Evolutionary conservation across 306 rosid genomes (phyloP), one percentile per base, ranked within the genome.

Genomic region (Malus asiatica): DNA sequence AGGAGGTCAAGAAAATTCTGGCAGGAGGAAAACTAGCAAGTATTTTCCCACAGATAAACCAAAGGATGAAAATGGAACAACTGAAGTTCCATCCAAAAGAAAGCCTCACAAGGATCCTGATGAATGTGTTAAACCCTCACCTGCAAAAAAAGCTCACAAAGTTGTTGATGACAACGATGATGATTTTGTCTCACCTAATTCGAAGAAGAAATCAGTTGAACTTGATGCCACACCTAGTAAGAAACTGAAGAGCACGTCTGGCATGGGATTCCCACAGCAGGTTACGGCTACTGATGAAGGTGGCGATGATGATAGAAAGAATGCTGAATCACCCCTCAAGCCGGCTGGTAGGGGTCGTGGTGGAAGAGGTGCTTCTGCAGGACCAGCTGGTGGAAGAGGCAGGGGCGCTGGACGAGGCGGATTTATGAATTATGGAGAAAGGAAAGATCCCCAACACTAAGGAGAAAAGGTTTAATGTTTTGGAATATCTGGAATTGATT

Each of bases 381-480:
- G 74, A 66, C 59, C 98, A 45, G 62, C 88, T 84, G 84, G 91
- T 78, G 96, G 96, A 83, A 88, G 96, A 77, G 98, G 96, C 67
- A 91, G 97, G 81, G 98, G 97, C 2, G 86, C 85, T 66, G 98
- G 98, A 11, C 89, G 97, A 66, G 92, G 97, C 78, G 98, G 97
- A 35, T 92, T 90, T 85, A 89, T 90, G 98, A 95, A 90, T 85
- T 95, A 89, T 72, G 97, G 97, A 22, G 98, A 95, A 84, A 89
- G 97, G 81, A 92, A 90, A 84, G 98, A 92, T 83, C 98, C 97
- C 70, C 98, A 97, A 40, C 91, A 92, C 84, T 92, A 90, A 80
- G 98, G 98, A 74, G 93, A 95, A 86, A 95, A 95, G 97, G 98
- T 95, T 79, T 82, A 57, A 45, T 70, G 27, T 72, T 30, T 80